A percentile compares a stretch with the other conserved stretches of the same genome.
phyloP scores from a whole-genome alignment of 2,329 filamentous ascomycete species.

The Sporothrix inflata region DNA sequence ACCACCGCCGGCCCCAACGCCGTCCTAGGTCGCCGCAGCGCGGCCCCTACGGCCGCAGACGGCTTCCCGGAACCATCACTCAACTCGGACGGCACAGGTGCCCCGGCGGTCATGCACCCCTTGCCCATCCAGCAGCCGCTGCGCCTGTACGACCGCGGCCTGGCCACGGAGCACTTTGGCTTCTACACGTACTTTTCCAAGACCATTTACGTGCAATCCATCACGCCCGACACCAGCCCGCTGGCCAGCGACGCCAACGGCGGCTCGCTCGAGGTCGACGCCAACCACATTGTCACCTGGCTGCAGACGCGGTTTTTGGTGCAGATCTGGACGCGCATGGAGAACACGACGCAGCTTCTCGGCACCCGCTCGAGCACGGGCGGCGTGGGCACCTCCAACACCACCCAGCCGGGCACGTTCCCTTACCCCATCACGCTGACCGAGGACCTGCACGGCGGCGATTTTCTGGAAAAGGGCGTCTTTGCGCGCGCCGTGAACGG shows the following conservation, averaged over 20 bases:
- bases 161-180: constrained; percentile 82
- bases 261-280: constrained; percentile 57
- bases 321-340: constrained; percentile 64
- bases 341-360: constrained; percentile 49
- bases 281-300: constrained; percentile 61
- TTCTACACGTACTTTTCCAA: constrained; percentile 94
- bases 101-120: constrained; percentile 72
- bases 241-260: constrained; percentile 57
- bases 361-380: constrained; percentile 30
- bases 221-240: constrained; percentile 40
- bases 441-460: constrained; percentile 65
- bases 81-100: constrained; percentile 71
- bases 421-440: constrained; percentile 66
- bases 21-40: constrained; percentile 39
- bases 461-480: constrained; percentile 55
- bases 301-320: constrained; percentile 65
- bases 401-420: constrained; percentile 59
- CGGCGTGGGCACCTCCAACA: constrained; percentile 34
- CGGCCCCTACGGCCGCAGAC: constrained; percentile 35
- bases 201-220: constrained; percentile 76
- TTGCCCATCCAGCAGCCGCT: constrained; percentile 75
- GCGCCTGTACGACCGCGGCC: constrained; percentile 80
- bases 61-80: constrained; percentile 66
- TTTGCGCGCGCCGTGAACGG: constrained; percentile 56
- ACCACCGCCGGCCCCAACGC: constrained; percentile 38